These are phyloP conservation scores for Chenopodium album DNA, from an alignment of 148 eudicot species.

Conservation along the genomic window DNA sequence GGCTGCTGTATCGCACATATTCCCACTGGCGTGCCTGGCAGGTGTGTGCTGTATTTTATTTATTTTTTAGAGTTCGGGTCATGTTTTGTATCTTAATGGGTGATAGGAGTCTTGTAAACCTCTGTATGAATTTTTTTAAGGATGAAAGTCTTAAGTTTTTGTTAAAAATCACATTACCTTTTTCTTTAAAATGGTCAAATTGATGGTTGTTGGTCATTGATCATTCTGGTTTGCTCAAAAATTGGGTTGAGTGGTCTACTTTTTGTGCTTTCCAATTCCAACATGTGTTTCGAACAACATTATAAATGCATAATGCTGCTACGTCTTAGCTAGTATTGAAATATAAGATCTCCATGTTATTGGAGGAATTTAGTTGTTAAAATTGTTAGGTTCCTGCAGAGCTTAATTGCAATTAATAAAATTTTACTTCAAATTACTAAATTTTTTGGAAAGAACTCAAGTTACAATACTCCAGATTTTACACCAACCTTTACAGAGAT, in stretches of 20 bases:
- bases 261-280: neutral
- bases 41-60: conserved; percentile 39
- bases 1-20: conserved; percentile 87
- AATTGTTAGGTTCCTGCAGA: neutral
- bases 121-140: neutral
- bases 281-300: neutral
- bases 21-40: conserved; percentile 96
- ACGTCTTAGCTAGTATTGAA: neutral
- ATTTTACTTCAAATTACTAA: neutral
- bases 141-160: neutral
- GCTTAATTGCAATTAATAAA: neutral
- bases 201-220: neutral
- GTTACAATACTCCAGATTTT: neutral
- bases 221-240: neutral
- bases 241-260: neutral
- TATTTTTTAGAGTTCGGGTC: neutral
- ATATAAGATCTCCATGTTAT: neutral
- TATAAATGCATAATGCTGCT: neutral
- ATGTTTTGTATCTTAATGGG: neutral
- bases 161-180: neutral
- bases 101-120: neutral
- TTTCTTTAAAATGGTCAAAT: neutral
- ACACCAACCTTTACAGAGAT: neutral
- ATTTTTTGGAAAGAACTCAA: neutral
- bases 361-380: neutral